Evolutionary conservation across 75 land plant species (phyloP).

Genomic region (Cryptomeria japonica): DNA sequence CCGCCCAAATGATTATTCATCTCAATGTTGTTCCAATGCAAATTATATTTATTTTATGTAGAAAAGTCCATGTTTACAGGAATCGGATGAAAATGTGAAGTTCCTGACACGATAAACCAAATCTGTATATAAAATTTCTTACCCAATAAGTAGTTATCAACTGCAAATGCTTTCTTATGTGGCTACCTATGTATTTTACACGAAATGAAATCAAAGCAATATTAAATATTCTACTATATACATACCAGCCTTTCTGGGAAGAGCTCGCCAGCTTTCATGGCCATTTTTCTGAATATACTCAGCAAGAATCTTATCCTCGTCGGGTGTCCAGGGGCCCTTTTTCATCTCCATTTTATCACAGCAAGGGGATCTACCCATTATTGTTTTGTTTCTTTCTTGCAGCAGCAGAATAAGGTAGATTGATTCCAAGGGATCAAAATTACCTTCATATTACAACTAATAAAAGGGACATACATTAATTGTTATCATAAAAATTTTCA

Average conservation of each 20-base stretch:
- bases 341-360: conserved; percentile 7
- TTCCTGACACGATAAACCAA: too few relatives aligned
- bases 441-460: too few relatives aligned
- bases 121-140: too few relatives aligned
- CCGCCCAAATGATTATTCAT: too few relatives aligned
- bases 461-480: background rate
- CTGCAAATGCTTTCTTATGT: background rate
- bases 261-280: conserved; percentile 11
- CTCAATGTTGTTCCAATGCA: too few relatives aligned
- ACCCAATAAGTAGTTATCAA: background rate
- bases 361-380: conserved; percentile 16
- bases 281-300: conserved; percentile 11
- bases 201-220: background rate
- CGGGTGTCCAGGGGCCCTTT: conserved; percentile 12
- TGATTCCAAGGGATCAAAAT: too few relatives aligned
- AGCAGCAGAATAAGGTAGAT: too few relatives aligned
- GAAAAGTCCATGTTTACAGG: too few relatives aligned
- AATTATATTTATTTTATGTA: too few relatives aligned
- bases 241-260: conserved; percentile 1
- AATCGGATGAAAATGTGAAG: too few relatives aligned
- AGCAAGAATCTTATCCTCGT: background rate
- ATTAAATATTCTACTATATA: background rate
- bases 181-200: too few relatives aligned
- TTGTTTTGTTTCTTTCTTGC: background rate
- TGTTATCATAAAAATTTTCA: too few relatives aligned